phyloP scores from a whole-genome alignment of 208 protist genomes.

The Entamoeba dispar region DNA sequence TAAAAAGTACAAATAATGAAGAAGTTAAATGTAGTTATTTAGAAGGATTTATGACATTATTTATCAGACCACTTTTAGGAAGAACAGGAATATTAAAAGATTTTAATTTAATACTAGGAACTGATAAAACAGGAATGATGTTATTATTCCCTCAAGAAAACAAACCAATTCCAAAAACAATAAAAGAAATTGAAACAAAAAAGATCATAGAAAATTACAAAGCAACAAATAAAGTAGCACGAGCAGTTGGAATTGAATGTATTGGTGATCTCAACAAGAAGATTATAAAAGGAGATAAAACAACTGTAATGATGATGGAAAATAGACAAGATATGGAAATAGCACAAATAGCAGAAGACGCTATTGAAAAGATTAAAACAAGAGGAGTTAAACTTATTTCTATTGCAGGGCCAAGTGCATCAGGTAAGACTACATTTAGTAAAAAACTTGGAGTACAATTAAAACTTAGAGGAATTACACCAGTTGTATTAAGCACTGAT shows the following conservation, averaged over 20 bases:
- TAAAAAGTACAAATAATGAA: slow-evolving; percentile 3
- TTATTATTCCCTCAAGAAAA: slow-evolving; percentile 5
- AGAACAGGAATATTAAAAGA: neutral
- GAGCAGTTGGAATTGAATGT: neutral
- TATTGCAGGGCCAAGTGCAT: slow-evolving; percentile 34
- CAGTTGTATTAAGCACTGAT: slow-evolving; percentile 30
- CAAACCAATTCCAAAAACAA: neutral
- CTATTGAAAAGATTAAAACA: neutral
- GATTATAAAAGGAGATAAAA: neutral
- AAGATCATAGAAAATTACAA: slow-evolving; percentile 3
- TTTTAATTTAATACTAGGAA: slow-evolving; percentile 1
- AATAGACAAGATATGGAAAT: slow-evolving; percentile 17
- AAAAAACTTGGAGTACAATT: slow-evolving; percentile 28
- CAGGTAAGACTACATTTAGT: slow-evolving; percentile 40
- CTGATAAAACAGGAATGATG: slow-evolving; percentile 7
- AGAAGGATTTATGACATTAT: slow-evolving; percentile 12
- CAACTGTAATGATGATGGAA: slow-evolving; percentile 25
- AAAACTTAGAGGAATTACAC: slow-evolving; percentile 16
- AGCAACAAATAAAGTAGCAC: neutral
- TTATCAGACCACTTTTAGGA: neutral
- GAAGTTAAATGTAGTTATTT: neutral
- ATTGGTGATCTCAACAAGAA: neutral
- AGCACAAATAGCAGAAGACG: slow-evolving; percentile 1
- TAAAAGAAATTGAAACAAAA: slow-evolving; percentile 9
- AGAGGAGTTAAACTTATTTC: slow-evolving; percentile 21